Evolutionary conservation across 768 basidiomycete species (phyloP).

Genomic region (Russula emetica): DNA sequence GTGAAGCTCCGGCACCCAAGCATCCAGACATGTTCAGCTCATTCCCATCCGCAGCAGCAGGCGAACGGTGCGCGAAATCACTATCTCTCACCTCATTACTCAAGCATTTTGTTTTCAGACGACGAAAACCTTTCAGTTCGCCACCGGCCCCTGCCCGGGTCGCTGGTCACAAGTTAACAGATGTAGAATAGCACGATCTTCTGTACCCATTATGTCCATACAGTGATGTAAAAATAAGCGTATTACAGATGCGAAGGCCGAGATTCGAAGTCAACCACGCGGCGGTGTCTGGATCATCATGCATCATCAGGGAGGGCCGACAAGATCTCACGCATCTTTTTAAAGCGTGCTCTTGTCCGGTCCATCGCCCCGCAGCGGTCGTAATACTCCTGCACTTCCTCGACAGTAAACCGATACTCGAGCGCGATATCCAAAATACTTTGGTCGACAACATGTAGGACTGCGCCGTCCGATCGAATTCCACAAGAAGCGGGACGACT

Average conservation of each 20-base stretch:
- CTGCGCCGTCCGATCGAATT: slow-evolving; percentile 11
- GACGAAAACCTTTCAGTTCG: slow-evolving; percentile 71
- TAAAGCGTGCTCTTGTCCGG: slow-evolving; percentile 59
- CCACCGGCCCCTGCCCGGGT: slow-evolving; percentile 76
- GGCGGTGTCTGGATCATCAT: slow-evolving; percentile 10
- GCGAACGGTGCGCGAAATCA: slow-evolving; percentile 71
- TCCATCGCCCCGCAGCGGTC: slow-evolving; percentile 69
- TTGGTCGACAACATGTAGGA: slow-evolving; percentile 62
- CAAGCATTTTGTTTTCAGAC: slow-evolving; percentile 41
- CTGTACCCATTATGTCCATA: neutral
- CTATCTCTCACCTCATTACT: neutral
- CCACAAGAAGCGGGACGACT: slow-evolving; percentile 10
- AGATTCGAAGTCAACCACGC: slow-evolving; percentile 3
- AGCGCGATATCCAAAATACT: slow-evolving; percentile 61
- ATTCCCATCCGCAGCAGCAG: slow-evolving; percentile 94
- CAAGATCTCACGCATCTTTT: slow-evolving; percentile 55
- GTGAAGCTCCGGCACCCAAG: slow-evolving; percentile 92
- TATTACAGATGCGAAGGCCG: neutral
- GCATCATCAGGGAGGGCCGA: slow-evolving; percentile 15
- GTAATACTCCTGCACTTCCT: slow-evolving; percentile 76
- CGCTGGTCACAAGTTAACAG: slow-evolving; percentile 63
- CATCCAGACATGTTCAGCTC: slow-evolving; percentile 94
- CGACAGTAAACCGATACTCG: slow-evolving; percentile 65
- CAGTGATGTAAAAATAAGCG: slow-evolving; percentile 4
- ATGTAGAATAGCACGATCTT: slow-evolving; percentile 44